These are phyloP conservation scores for Pleurozium schreberi DNA, from an alignment of 225 moss, liverwort and hornwort genomes.

Conservation along the genomic window DNA sequence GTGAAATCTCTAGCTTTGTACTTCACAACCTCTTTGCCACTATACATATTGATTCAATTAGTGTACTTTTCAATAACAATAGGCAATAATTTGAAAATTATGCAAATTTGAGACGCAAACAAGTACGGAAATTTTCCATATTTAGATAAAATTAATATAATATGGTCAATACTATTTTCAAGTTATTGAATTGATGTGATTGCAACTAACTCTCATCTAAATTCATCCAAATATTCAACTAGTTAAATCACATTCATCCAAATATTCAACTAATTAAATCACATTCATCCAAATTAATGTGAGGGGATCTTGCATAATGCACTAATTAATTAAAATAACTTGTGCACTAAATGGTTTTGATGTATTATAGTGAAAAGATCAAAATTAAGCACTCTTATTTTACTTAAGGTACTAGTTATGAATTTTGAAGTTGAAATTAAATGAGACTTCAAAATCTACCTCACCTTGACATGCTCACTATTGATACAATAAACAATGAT, in stretches of 20 bases:
- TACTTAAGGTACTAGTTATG: too few species aligned
- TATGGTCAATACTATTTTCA: background rate
- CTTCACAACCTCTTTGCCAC: fast-evolving
- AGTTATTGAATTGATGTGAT: background rate
- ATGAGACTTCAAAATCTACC: background rate
- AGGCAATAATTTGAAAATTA: background rate
- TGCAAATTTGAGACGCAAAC: background rate
- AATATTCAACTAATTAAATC: background rate
- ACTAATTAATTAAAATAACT: background rate
- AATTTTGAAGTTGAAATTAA: background rate
- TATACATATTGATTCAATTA: too few species aligned
- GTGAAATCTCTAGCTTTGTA: too few species aligned
- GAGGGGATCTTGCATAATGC: background rate
- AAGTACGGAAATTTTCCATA: background rate
- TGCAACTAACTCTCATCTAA: background rate
- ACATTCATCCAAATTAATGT: background rate
- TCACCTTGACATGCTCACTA: background rate
- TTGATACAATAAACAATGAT: background rate
- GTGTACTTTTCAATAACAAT: fast-evolving
- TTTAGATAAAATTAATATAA: background rate
- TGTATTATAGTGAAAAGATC: background rate
- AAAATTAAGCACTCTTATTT: background rate
- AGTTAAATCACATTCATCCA: too few species aligned
- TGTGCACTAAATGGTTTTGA: background rate
- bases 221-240: background rate